These are phyloP conservation scores for Ceratobasidium sp. DNA, from an alignment of 1,284 basidiomycete genomes.

Conservation along the genomic window DNA sequence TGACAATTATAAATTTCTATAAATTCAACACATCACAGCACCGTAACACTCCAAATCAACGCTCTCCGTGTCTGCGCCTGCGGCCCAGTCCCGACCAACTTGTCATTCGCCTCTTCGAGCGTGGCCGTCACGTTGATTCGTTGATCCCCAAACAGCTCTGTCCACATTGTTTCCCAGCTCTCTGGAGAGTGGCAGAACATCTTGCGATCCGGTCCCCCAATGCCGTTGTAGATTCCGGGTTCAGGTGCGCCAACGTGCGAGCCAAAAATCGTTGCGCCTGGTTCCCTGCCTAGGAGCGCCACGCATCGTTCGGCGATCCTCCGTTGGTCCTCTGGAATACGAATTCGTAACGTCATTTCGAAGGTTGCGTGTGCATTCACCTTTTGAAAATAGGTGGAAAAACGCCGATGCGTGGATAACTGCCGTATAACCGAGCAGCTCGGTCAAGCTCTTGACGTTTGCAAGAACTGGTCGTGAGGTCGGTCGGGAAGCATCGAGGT, in stretches of 20 bases:
- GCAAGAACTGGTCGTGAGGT: conserved; percentile 48
- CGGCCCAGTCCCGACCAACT: not conserved
- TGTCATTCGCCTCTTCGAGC: not conserved
- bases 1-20: too few species aligned
- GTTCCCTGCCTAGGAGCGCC: conserved; percentile 50
- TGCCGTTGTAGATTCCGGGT: conserved; percentile 44
- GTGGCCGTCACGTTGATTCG: not conserved
- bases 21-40: too few species aligned
- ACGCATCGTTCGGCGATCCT: conserved; percentile 53
- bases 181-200: conserved; percentile 30
- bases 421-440: conserved; percentile 55
- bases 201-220: not conserved
- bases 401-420: conserved; percentile 58
- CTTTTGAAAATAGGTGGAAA: conserved; percentile 60
- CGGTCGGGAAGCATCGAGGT: conserved; percentile 45
- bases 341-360: too few species aligned
- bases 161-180: conserved; percentile 22
- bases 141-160: conserved; percentile 2
- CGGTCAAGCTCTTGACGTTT: conserved; percentile 52
- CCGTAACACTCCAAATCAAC: conserved; percentile 27
- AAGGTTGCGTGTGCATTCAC: not conserved
- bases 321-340: conserved; percentile 48
- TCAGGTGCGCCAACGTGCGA: conserved; percentile 42
- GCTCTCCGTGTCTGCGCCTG: not conserved
- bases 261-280: conserved; percentile 48